phyloP scores from a whole-genome alignment of 2,329 filamentous ascomycete species.

The Pseudogymnoascus sp. region DNA sequence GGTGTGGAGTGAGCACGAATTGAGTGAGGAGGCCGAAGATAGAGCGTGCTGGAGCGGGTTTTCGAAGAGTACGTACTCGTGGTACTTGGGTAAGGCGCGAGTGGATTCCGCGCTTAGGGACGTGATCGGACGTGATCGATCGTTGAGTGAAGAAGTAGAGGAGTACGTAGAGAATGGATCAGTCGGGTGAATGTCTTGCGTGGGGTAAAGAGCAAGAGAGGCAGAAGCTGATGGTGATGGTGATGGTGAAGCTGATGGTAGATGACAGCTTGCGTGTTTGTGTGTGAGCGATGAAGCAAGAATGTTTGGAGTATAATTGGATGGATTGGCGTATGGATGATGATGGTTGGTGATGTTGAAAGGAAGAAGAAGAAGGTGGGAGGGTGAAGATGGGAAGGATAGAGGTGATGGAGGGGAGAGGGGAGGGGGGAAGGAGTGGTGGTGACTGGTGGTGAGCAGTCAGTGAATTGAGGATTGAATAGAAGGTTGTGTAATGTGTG shows the following conservation, averaged over 20 bases:
- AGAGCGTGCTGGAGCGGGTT: background rate
- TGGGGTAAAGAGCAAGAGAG: background rate
- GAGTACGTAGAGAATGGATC: background rate
- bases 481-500: conserved; percentile 13
- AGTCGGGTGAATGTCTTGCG: background rate
- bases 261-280: background rate
- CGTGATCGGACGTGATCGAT: background rate
- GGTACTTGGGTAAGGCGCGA: background rate
- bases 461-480: conserved; percentile 6
- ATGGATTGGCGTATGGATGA: background rate
- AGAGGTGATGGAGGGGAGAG: conserved; percentile 14
- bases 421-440: background rate
- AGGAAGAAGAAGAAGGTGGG: conserved; percentile 16
- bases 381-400: conserved; percentile 13
- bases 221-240: background rate
- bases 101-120: background rate
- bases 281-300: background rate
- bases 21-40: background rate
- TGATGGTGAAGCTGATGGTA: no score
- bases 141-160: background rate
- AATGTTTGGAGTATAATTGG: background rate
- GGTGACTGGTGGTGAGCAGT: conserved; percentile 2
- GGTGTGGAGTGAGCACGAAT: background rate
- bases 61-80: background rate
- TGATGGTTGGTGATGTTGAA: background rate